Base-by-base conservation (phyloP, 108 stramenopile genomes). In the Skeletonema potamos region DNA sequence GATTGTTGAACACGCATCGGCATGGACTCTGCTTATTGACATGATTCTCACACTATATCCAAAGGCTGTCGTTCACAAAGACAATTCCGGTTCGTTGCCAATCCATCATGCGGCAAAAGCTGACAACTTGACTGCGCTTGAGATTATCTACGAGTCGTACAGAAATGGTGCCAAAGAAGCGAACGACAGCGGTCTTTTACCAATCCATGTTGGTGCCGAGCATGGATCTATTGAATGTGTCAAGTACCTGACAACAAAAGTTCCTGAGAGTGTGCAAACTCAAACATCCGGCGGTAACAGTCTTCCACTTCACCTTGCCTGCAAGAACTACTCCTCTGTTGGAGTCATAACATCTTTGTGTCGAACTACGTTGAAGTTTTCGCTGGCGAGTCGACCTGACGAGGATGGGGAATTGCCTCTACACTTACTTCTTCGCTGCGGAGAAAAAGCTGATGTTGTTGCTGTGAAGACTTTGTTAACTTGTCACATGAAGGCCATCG, bases 1-100 rank as follows among this genome's bases (percentile, higher is more conserved):
- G 75, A 95, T 95, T 77, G 88, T 80, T 27, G 83, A 92, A 27
- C 90, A 89, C 46, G 76, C 62, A 28, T 76, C 85, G 3, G 90
- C 94, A 0, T 95, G 94, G 94, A 88, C 91, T 10, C 73, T 92
- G 39, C 64, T 95, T 12, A 89, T 95, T 29, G 94, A 95, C 41
- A 91, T 92, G 90, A 84, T 91, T n/a, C 75, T 95, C 26, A 90
- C 92, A 7, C 73, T 95, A 10, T 91, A 90, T 59, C 94, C 94
- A 3, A 95, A 92, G 74, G 94, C 91, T 46, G 70, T 95, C 36
- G 86, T 91, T 39, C 94, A 95, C 69, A 86, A 89, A 24, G 94
- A 95, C 62, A 83, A 80, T 54, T 85, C 91, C 77, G 94, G 94
- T 27, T 86, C 89, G n/a, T 64, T 95, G 32, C 94, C 94, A 26